phyloP scores from a whole-genome alignment of 495 filamentous ascomycete genomes.

The Neurospora africana region DNA sequence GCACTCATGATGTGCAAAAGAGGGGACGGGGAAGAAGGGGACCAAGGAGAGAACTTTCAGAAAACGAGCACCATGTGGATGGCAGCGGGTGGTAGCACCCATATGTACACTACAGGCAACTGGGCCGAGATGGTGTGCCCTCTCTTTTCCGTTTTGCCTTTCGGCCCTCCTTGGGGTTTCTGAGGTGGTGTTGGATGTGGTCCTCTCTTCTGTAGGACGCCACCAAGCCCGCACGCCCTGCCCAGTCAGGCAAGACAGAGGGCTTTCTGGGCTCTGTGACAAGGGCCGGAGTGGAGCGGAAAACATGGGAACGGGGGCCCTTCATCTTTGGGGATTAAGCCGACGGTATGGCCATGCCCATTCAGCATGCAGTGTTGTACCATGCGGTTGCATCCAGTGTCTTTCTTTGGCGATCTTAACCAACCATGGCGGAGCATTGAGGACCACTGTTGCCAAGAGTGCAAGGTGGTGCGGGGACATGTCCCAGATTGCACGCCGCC shows the following conservation, averaged over 20 bases:
- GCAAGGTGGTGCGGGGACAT: slow-evolving; percentile 6
- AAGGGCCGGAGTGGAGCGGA: slow-evolving; percentile 3
- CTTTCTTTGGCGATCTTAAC: background rate
- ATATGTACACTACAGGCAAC: slow-evolving; percentile 12
- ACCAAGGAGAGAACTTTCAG: background rate
- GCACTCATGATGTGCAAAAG: background rate
- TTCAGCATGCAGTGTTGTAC: slow-evolving; percentile 4
- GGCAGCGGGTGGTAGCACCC: slow-evolving; percentile 4
- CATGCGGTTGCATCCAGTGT: slow-evolving; percentile 7
- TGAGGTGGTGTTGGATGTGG: background rate
- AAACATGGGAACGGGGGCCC: slow-evolving; percentile 8
- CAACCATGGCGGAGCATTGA: background rate
- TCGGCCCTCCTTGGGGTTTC: background rate
- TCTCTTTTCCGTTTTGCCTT: slow-evolving; percentile 1
- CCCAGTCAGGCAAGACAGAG: slow-evolving; percentile 3
- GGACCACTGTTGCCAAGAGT: background rate
- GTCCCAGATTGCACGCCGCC: slow-evolving; percentile 13
- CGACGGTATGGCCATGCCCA: slow-evolving; percentile 5
- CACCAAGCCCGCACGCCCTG: background rate
- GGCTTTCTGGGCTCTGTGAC: background rate
- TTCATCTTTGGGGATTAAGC: slow-evolving; percentile 4
- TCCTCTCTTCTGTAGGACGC: background rate
- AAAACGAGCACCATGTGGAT: background rate
- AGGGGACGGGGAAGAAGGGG: background rate
- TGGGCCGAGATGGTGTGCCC: slow-evolving; percentile 8